Evolutionary conservation across 1,139 yeast genomes (phyloP), one percentile per base, ranked within the genome.

Genomic region (Suhomyces yuchorum): DNA sequence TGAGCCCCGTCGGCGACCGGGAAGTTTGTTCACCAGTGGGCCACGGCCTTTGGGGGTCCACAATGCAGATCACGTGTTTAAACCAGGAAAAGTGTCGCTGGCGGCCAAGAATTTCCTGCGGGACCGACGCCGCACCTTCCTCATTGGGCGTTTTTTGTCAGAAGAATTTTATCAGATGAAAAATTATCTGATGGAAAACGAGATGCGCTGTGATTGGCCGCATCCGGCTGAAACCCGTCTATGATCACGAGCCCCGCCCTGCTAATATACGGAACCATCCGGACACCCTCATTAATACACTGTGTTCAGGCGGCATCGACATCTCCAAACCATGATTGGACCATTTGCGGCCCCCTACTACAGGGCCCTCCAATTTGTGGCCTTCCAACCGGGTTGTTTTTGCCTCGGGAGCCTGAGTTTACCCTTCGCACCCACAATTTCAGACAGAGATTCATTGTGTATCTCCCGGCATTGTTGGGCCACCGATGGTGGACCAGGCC

Each of bases 131-230:
- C 38, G 26, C 38, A 20, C 18, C 26, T 14, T 2, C 34, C 34
- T 8, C 34, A 30, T 30, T 30, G 18, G 34, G 34, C 14, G 7
- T 3, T 20, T 12, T 42, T 33, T 46, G 49, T 38, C 49, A 26
- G 40, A 28, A 20, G 23, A 20, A 5, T 20, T 45, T 46, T 39
- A 46, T 46, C 49, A 28, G 46, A 42, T 46, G 36, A 42, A 36
- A 35, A 44, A 34, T 37, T 37, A 43, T 43, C 37, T 37, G 46
- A 38, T 43, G 46, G 33, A 32, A 37, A 28, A 17, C 37, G 41
- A 30, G 40, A 12, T 15, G n/a, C 23, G 14, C 39, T 15, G 32
- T 43, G 42, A 43, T 43, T 43, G 46, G 46, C 42, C 18, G 26
- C 18, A 30, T 17, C 11, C 30, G 30, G 28, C 30, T 22, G 26